Evolutionary conservation across 1,139 yeast genomes (phyloP).

Genomic region (Suhomyces yuchorum): DNA sequence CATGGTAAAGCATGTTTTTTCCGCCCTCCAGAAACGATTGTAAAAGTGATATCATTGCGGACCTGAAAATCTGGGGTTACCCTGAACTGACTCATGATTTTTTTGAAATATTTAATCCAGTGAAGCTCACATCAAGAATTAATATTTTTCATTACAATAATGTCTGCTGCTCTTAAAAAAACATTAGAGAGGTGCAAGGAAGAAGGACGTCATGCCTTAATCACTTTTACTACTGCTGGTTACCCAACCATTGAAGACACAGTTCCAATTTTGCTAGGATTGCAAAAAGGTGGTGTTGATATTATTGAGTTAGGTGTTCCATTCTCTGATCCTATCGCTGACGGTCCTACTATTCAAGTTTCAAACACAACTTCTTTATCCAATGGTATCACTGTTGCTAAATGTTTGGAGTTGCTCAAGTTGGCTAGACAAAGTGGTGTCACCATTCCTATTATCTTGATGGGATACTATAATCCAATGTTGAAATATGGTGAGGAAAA

Average conservation of each 20-base stretch:
- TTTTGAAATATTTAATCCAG: constrained; percentile 1
- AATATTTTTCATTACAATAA: constrained; percentile 21
- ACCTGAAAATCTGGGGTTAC: constrained; percentile 22
- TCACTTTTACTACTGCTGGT: constrained; percentile 94
- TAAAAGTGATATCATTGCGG: background rate
- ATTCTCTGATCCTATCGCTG: constrained; percentile 98
- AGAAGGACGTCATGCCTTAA: constrained; percentile 83
- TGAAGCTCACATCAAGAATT: constrained; percentile 3
- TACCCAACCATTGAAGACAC: constrained; percentile 88
- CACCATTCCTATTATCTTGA: constrained; percentile 81
- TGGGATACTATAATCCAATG: constrained; percentile 98
- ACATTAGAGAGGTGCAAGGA: constrained; percentile 71
- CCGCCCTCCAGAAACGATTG: background rate
- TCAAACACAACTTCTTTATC: constrained; percentile 79
- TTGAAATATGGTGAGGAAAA: constrained; percentile 85
- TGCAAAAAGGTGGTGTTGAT: constrained; percentile 95
- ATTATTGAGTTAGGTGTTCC: constrained; percentile 94
- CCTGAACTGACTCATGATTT: constrained; percentile 37
- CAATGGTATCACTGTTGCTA: constrained; percentile 74
- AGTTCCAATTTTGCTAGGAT: constrained; percentile 77
- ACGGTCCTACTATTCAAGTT: constrained; percentile 93
- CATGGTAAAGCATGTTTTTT: background rate
- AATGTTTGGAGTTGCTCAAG: constrained; percentile 68
- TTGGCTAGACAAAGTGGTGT: constrained; percentile 83
- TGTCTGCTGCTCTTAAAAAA: constrained; percentile 70